phyloP scores from a whole-genome alignment of 768 basidiomycete species.

The Boletus pseudopeckii region DNA sequence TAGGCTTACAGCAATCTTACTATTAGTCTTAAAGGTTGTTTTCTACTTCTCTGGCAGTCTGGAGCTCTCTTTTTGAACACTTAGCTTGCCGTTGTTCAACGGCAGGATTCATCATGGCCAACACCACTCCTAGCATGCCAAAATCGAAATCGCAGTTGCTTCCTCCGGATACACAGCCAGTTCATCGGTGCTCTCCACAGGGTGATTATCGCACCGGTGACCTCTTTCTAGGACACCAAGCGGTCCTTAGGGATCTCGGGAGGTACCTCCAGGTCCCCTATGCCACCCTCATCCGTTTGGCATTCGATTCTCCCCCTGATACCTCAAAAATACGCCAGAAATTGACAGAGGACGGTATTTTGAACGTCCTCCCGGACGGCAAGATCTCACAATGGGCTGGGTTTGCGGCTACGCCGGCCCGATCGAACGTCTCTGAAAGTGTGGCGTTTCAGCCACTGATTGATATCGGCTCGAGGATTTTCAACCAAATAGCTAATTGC shows the following conservation, averaged over 20 bases:
- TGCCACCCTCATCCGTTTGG: background rate
- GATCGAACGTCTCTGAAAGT: background rate
- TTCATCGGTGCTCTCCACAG: too few relatives aligned
- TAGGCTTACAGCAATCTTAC: too few relatives aligned
- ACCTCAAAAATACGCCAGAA: background rate
- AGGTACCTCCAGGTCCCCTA: background rate
- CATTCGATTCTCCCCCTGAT: background rate
- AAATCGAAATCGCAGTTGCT: too few relatives aligned
- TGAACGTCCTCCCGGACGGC: background rate
- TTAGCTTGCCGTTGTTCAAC: too few relatives aligned
- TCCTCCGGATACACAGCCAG: too few relatives aligned
- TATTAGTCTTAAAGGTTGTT: too few relatives aligned
- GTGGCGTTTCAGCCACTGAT: background rate
- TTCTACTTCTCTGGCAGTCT: too few relatives aligned
- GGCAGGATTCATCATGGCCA: too few relatives aligned
- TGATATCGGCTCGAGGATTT: background rate
- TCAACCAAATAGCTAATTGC: background rate
- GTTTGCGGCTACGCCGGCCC: too few relatives aligned
- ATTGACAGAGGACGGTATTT: background rate
- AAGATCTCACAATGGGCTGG: background rate
- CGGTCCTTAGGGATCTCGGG: background rate
- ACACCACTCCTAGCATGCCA: too few relatives aligned
- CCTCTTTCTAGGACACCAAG: background rate
- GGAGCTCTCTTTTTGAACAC: too few relatives aligned
- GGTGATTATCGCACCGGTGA: too few relatives aligned